phyloP scores from a whole-genome alignment of 352 stramenopile species.

The Phytophthora podocarpi region DNA sequence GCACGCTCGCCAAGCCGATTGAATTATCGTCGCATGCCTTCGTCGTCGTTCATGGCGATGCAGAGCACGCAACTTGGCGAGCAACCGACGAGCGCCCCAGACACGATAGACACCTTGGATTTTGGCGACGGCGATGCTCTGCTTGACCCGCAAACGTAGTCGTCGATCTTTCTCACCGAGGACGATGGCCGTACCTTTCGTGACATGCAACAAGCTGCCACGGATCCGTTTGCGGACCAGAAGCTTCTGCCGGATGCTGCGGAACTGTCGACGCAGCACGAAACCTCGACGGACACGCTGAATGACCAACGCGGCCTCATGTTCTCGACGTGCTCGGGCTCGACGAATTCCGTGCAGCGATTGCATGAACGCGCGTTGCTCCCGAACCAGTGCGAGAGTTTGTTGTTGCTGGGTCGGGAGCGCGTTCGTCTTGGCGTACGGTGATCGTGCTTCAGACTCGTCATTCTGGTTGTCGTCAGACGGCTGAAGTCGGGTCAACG shows the following conservation, averaged over 20 bases:
- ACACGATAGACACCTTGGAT: constrained; percentile 48
- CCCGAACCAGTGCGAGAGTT: constrained; percentile 38
- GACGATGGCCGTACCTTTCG: constrained; percentile 67
- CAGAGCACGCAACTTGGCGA: constrained; percentile 39
- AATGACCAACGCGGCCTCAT: constrained; percentile 50
- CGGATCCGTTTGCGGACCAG: constrained; percentile 70
- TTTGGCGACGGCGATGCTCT: constrained; percentile 27
- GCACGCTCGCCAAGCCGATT: constrained; percentile 42
- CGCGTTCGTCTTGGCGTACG: constrained; percentile 21
- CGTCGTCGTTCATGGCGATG: constrained; percentile 28
- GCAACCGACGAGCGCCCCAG: constrained; percentile 32
- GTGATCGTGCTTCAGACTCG: constrained; percentile 13
- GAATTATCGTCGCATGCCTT: constrained; percentile 29
- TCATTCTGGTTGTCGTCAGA: constrained; percentile 26
- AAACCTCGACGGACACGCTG: constrained; percentile 64
- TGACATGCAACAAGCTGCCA: constrained; percentile 60
- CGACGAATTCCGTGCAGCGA: constrained; percentile 36
- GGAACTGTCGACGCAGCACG: constrained; percentile 54
- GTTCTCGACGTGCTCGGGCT: constrained; percentile 41
- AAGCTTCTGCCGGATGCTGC: constrained; percentile 52
- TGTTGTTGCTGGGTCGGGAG: constrained; percentile 29
- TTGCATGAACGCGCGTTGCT: constrained; percentile 58
- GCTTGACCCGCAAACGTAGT: constrained; percentile 22
- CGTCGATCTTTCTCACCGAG: constrained; percentile 62
- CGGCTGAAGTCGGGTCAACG: constrained; percentile 4